A percentile compares a stretch with the other conserved stretches of the same genome.
Evolutionary conservation across 179 eudicot genomes (phyloP).

Genomic region (Heliamphora pulchella): DNA sequence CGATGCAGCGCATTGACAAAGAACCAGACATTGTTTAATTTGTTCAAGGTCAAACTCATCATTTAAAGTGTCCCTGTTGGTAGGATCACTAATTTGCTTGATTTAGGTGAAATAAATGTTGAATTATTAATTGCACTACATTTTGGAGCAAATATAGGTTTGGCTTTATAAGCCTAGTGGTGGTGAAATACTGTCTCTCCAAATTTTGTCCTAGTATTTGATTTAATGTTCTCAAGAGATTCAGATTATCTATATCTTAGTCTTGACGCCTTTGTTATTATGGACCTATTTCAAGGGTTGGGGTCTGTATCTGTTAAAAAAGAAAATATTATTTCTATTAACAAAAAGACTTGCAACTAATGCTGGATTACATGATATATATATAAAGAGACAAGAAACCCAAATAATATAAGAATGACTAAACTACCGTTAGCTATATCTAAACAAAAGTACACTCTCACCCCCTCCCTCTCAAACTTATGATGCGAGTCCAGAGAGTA

Average conservation of each 20-base stretch:
- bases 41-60: constrained; percentile 58
- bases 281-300: no score
- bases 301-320: no score
- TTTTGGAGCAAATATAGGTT: not conserved
- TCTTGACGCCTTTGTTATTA: not conserved
- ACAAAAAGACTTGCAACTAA: no score
- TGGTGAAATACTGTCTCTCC: not conserved
- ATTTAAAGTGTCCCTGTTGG: not conserved
- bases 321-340: no score
- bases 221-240: not conserved
- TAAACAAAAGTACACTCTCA: no score
- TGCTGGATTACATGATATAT: no score
- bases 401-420: no score
- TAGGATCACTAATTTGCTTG: not conserved
- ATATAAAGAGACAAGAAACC: no score
- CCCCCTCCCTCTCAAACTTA: no score
- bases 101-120: not conserved
- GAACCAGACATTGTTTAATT: constrained; percentile 78
- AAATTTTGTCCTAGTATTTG: not conserved
- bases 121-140: not conserved
- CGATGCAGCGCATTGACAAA: constrained; percentile 96
- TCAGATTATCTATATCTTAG: not conserved
- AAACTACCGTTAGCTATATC: no score
- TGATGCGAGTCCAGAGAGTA: no score
- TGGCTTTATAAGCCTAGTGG: not conserved